Conservation (phyloP, 164 flowering plant species). For the Kingdonia uniflora region DNA sequence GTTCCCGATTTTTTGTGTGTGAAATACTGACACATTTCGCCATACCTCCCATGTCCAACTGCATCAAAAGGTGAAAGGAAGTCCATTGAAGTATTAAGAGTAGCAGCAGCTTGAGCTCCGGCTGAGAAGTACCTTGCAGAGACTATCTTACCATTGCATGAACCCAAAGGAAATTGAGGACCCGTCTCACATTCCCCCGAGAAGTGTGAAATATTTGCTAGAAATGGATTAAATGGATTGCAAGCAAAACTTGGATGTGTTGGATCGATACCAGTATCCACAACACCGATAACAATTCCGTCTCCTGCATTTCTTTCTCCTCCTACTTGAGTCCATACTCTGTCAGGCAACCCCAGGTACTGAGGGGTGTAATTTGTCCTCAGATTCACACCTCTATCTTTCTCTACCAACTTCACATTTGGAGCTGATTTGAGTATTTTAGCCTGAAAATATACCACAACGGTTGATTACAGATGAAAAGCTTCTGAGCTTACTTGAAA, state of each 20-base stretch:
- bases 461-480: neutral
- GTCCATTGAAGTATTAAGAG: conserved; percentile 54
- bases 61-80: conserved; percentile 87
- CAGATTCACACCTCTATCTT: conserved; percentile 60
- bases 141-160: conserved; percentile 87
- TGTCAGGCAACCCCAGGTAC: conserved; percentile 45
- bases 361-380: conserved; percentile 91
- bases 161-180: conserved; percentile 44
- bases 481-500: neutral
- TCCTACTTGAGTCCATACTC: conserved; percentile 54
- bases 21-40: neutral
- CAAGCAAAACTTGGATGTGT: conserved; percentile 73
- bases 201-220: conserved; percentile 29
- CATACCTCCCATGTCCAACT: conserved; percentile 90
- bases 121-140: conserved; percentile 80
- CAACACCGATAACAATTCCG: conserved; percentile 75
- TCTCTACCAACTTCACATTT: conserved; percentile 63
- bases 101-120: conserved; percentile 53
- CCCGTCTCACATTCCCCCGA: conserved; percentile 68
- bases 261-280: conserved; percentile 84
- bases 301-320: conserved; percentile 68
- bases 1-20: too few species aligned
- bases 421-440: conserved; percentile 32
- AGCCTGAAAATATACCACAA: conserved; percentile 27
- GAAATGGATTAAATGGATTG: conserved; percentile 30